Percentiles rank a stretch among this genome's conserved stretches.
Conservation (phyloP, 805 yeast species). For the Kluyveromyces nonfermentans region DNA sequence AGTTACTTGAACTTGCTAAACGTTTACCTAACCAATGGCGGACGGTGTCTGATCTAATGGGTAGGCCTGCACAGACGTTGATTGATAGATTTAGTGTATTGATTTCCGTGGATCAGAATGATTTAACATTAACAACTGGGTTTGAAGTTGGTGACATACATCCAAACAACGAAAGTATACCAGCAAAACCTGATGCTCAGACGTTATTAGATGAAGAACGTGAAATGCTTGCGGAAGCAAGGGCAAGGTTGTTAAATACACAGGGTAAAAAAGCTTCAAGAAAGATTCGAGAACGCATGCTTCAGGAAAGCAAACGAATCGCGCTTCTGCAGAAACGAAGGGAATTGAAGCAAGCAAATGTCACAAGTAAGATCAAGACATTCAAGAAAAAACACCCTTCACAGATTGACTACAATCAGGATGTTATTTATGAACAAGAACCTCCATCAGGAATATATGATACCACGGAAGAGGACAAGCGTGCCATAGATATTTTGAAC, state of each 20-base stretch:
- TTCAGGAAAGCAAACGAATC: constrained; percentile 67
- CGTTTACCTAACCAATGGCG: constrained; percentile 91
- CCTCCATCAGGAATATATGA: constrained; percentile 67
- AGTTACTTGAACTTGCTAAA: constrained; percentile 54
- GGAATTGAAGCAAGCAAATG: constrained; percentile 74
- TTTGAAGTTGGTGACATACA: constrained; percentile 48
- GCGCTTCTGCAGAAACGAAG: constrained; percentile 72
- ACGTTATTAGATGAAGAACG: constrained; percentile 79
- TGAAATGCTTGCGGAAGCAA: constrained; percentile 92
- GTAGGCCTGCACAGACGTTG: constrained; percentile 80
- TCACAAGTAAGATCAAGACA: constrained; percentile 40
- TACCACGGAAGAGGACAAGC: constrained; percentile 45
- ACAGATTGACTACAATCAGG: constrained; percentile 75
- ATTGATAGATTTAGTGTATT: constrained; percentile 74
- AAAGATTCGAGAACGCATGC: constrained; percentile 74
- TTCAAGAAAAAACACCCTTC: constrained; percentile 45
- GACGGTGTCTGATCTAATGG: constrained; percentile 70
- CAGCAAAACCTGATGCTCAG: constrained; percentile 73
- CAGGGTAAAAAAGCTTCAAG: constrained; percentile 92
- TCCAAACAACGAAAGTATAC: constrained; percentile 63
- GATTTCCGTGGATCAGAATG: constrained; percentile 36
- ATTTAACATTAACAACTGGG: constrained; percentile 25
- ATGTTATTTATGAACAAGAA: constrained; percentile 65
- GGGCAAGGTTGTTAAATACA: constrained; percentile 83
- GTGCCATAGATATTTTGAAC: constrained; percentile 31